Evolutionary conservation across 257 asterid species (phyloP).

Genomic region (Thymus mandschuricus): DNA sequence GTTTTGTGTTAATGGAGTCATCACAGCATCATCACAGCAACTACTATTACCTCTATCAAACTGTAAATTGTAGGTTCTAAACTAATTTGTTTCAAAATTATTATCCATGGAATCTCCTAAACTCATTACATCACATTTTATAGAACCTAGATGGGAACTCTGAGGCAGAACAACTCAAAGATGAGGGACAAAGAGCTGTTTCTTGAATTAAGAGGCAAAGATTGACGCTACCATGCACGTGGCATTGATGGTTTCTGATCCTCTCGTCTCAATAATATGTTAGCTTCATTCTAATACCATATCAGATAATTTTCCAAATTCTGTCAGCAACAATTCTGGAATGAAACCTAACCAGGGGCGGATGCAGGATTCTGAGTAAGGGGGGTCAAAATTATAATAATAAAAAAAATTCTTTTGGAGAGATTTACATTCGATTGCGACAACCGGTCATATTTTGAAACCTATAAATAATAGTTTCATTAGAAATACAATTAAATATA

Average conservation of each 20-base stretch:
- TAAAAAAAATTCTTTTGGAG: too few species aligned
- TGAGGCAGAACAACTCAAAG: constrained; percentile 28
- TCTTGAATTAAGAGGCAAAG: constrained; percentile 42
- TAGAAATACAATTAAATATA: too few species aligned
- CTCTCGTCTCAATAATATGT: constrained; percentile 1
- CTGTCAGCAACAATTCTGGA: too few species aligned
- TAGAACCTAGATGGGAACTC: constrained; percentile 47
- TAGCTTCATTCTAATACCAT: too few species aligned
- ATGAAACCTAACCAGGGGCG: too few species aligned
- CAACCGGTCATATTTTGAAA: too few species aligned
- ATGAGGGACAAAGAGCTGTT: constrained; percentile 44
- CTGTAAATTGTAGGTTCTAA: background rate
- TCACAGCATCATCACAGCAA: background rate
- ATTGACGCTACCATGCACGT: constrained; percentile 10
- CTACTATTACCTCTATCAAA: background rate
- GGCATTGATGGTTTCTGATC: constrained; percentile 27
- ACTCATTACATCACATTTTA: constrained; percentile 30
- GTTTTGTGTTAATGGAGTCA: background rate
- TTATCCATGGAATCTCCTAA: constrained; percentile 10
- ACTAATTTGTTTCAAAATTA: background rate
- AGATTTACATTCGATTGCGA: too few species aligned
- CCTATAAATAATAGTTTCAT: too few species aligned
- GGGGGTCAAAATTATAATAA: too few species aligned
- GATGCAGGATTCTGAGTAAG: too few species aligned
- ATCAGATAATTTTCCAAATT: too few species aligned